phyloP scores from a whole-genome alignment of 768 basidiomycete genomes.

The Lactarius akahatsu region DNA sequence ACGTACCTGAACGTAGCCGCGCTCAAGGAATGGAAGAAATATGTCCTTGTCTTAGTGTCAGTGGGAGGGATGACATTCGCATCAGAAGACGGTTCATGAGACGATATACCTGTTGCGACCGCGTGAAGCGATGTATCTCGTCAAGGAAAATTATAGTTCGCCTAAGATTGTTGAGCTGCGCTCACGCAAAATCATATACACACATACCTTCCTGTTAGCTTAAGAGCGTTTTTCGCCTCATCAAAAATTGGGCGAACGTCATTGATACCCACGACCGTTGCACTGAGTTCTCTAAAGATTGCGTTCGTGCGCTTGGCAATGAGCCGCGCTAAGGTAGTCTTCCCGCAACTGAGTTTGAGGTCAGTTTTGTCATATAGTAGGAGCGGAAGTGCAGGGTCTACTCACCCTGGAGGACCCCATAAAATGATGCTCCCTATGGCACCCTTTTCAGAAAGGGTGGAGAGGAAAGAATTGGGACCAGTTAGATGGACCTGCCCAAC shows the following conservation, averaged over 20 bases:
- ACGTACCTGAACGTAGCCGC: conserved; percentile 65
- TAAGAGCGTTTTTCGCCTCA: conserved; percentile 66
- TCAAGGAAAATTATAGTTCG: conserved; percentile 79
- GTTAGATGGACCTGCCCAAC: conserved; percentile 71
- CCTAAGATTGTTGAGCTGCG: conserved; percentile 37
- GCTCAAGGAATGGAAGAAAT: conserved; percentile 81
- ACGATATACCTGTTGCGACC: conserved; percentile 56
- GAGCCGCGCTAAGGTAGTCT: conserved; percentile 74
- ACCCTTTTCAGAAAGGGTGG: conserved; percentile 49
- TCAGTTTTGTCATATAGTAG: conserved; percentile 12
- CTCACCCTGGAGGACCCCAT: conserved; percentile 75
- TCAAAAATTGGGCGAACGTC: conserved; percentile 74
- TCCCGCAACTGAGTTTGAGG: conserved; percentile 51
- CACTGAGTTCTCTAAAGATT: conserved; percentile 73
- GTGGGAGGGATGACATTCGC: conserved; percentile 10
- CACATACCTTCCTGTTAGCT: conserved; percentile 61
- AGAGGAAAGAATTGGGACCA: conserved; percentile 56
- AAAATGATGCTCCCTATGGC: conserved; percentile 60
- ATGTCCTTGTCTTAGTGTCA: conserved; percentile 53
- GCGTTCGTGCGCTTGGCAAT: conserved; percentile 61
- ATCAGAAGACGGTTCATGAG: not conserved
- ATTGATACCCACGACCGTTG: conserved; percentile 66
- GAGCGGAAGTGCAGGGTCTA: not conserved
- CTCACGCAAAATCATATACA: not conserved
- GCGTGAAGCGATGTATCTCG: conserved; percentile 82